A percentile compares a stretch with the other conserved stretches of the same genome.
phyloP scores from a whole-genome alignment of 768 basidiomycete genomes.

The Mycena polygramma region DNA sequence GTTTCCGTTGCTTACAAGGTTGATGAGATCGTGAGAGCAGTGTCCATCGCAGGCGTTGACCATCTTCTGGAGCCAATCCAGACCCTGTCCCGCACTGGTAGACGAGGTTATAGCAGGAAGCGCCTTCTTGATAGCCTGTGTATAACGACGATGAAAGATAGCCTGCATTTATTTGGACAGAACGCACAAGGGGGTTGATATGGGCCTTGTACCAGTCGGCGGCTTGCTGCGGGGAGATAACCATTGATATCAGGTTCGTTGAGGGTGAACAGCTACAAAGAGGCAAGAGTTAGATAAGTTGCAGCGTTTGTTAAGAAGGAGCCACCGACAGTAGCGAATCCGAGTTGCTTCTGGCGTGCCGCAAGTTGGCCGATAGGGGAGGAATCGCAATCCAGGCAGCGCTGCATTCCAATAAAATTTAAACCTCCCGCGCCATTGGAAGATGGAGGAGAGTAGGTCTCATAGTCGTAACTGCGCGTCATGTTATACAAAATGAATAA shows the following conservation, averaged over 20 bases:
- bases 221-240: constrained; percentile 44
- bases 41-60: constrained; percentile 50
- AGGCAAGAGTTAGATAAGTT: too few relatives aligned
- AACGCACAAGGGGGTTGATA: constrained; percentile 51
- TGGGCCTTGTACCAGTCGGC: constrained; percentile 53
- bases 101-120: constrained; percentile 54
- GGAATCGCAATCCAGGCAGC: constrained; percentile 51
- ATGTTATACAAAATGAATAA: background rate
- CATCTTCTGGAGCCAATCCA: constrained; percentile 52
- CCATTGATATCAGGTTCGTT: constrained; percentile 53
- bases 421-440: constrained; percentile 52
- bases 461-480: constrained; percentile 50
- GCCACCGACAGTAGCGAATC: constrained; percentile 26
- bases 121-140: constrained; percentile 50
- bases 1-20: constrained; percentile 39
- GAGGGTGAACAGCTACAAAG: constrained; percentile 35
- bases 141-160: too few relatives aligned
- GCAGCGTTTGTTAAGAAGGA: too few relatives aligned
- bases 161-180: too few relatives aligned
- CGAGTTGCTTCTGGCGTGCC: constrained; percentile 46
- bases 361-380: constrained; percentile 49
- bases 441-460: constrained; percentile 51
- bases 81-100: constrained; percentile 45
- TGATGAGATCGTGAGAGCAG: constrained; percentile 52
- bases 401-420: constrained; percentile 55